A percentile compares a stretch with the other conserved stretches of the same genome.
phyloP scores from a whole-genome alignment of 768 basidiomycete species.

The Mycena venus region DNA sequence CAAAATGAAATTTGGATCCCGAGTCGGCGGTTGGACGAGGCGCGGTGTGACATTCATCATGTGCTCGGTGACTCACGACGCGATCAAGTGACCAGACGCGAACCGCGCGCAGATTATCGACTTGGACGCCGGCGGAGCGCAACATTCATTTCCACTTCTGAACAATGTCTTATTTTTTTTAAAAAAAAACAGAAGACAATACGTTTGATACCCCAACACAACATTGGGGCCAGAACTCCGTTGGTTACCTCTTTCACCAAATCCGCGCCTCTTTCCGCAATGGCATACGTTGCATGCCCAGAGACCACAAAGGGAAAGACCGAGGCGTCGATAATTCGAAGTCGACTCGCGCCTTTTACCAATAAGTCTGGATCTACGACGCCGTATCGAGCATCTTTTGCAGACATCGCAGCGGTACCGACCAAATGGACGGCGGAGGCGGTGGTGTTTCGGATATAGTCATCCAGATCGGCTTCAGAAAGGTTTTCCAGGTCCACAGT shows the following conservation, averaged over 20 bases:
- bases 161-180: too few species aligned
- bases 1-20: too few species aligned
- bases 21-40: too few species aligned
- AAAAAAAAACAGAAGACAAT: too few species aligned
- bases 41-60: too few species aligned
- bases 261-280: slow-evolving; percentile 9
- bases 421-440: neutral
- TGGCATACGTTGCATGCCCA: neutral
- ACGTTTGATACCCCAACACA: too few species aligned
- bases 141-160: too few species aligned
- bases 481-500: neutral
- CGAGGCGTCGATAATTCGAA: slow-evolving; percentile 55
- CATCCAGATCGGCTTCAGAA: neutral
- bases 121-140: too few species aligned
- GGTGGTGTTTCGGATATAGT: neutral
- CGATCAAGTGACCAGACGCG: too few species aligned
- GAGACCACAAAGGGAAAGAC: slow-evolving; percentile 30
- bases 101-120: too few species aligned
- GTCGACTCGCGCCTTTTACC: slow-evolving; percentile 48
- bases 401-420: slow-evolving; percentile 1
- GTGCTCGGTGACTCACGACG: too few species aligned
- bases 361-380: slow-evolving; percentile 43
- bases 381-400: neutral
- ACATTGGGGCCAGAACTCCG: too few species aligned
- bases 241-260: slow-evolving; percentile 16